These are phyloP conservation scores for Draba incana DNA, from an alignment of 345 rosid species.

Conservation along the genomic window DNA sequence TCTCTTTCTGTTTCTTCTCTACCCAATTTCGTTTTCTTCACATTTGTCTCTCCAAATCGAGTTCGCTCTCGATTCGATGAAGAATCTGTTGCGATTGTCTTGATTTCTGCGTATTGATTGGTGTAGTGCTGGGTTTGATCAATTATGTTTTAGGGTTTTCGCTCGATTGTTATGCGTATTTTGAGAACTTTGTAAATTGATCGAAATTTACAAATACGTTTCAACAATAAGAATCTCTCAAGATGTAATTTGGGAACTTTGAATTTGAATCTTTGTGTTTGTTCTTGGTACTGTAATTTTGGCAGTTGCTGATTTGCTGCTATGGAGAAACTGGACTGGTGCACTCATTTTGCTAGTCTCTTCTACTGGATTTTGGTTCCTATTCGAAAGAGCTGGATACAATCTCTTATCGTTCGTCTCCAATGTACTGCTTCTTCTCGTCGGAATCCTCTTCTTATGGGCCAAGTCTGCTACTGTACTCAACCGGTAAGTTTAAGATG, in stretches of 20 bases:
- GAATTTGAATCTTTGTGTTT: neutral
- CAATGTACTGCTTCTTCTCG: conserved; percentile 76
- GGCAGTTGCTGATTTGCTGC: conserved; percentile 78
- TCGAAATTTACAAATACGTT: neutral
- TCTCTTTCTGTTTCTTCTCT: neutral
- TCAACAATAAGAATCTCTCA: too few species aligned
- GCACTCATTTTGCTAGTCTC: conserved; percentile 54
- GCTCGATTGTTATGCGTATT: neutral
- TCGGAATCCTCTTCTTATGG: conserved; percentile 84
- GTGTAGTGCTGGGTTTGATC: neutral
- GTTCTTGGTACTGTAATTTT: neutral
- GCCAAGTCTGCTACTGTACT: conserved; percentile 96
- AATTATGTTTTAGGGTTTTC: conserved; percentile 3
- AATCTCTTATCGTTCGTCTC: conserved; percentile 71
- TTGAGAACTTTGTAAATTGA: neutral
- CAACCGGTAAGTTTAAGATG: conserved; percentile 58
- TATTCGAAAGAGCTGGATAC: conserved; percentile 82
- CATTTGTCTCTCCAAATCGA: neutral
- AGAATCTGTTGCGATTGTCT: neutral
- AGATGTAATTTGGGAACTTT: too few species aligned
- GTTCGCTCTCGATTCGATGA: neutral
- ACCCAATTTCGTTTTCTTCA: neutral
- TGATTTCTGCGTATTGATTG: conserved; percentile 7
- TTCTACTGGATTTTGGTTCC: conserved; percentile 66
- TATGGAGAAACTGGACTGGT: conserved; percentile 74